Evolutionary conservation across 257 asterid species (phyloP).

Genomic region (Vinca minor): DNA sequence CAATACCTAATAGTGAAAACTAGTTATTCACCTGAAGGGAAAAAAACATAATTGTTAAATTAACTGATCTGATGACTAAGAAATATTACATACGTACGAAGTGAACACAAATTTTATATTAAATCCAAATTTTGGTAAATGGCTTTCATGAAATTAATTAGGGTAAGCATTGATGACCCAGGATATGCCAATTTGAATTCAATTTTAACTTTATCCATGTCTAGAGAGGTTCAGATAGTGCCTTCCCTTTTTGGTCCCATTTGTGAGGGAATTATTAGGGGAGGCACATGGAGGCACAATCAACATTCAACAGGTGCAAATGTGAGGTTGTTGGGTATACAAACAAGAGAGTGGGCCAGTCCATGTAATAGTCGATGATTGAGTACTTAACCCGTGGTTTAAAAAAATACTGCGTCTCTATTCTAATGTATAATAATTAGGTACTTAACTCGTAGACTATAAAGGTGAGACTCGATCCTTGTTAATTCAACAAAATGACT

Average conservation of each 20-base stretch:
- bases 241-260: constrained; percentile 36
- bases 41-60: too few relatives aligned
- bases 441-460: neutral
- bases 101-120: too few relatives aligned
- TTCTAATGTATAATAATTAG: neutral
- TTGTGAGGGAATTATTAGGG: constrained; percentile 20
- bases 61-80: too few relatives aligned
- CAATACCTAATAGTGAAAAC: too few relatives aligned
- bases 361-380: neutral
- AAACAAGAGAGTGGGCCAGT: constrained; percentile 20
- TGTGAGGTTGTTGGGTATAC: constrained; percentile 32
- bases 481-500: too few relatives aligned
- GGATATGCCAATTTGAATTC: constrained; percentile 21
- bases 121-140: too few relatives aligned
- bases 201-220: constrained; percentile 22
- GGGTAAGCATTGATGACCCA: too few relatives aligned
- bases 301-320: constrained; percentile 14
- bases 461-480: too few relatives aligned
- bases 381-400: neutral
- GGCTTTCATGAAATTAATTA: too few relatives aligned
- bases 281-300: constrained; percentile 41
- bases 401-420: too few relatives aligned
- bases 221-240: constrained; percentile 13
- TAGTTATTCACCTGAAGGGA: too few relatives aligned
- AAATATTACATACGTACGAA: too few relatives aligned